A percentile compares a stretch with the other conserved stretches of the same genome.
Evolutionary conservation across 257 asterid genomes (phyloP).

Genomic region (Lithospermum erythrorhizon): DNA sequence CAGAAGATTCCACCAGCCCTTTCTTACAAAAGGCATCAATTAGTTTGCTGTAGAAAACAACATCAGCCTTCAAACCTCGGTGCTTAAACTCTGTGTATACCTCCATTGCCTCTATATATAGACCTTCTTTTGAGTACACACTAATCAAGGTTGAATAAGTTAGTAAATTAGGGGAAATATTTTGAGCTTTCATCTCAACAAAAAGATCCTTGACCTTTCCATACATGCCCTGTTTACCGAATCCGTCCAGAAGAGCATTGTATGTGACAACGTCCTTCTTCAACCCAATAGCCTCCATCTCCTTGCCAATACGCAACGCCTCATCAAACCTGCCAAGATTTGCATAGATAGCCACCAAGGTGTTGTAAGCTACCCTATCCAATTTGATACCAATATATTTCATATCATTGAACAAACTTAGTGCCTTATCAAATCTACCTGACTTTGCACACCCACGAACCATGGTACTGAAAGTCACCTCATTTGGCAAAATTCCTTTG

Average conservation of each 20-base stretch:
- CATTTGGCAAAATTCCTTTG: slow-evolving; percentile 60
- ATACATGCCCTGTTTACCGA: slow-evolving; percentile 80
- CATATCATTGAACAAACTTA: slow-evolving; percentile 78
- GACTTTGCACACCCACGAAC: slow-evolving; percentile 90
- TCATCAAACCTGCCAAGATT: slow-evolving; percentile 82
- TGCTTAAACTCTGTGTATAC: slow-evolving; percentile 62
- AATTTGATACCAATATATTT: slow-evolving; percentile 61
- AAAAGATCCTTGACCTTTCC: slow-evolving; percentile 63
- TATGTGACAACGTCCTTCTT: slow-evolving; percentile 90
- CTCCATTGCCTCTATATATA: slow-evolving; percentile 54
- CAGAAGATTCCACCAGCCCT: slow-evolving; percentile 74
- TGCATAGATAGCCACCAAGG: slow-evolving; percentile 69
- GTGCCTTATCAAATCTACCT: slow-evolving; percentile 55
- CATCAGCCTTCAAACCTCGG: slow-evolving; percentile 82
- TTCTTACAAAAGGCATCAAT: slow-evolving; percentile 89
- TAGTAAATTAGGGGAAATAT: slow-evolving; percentile 59
- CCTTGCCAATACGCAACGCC: slow-evolving; percentile 64
- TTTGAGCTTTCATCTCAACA: slow-evolving; percentile 56
- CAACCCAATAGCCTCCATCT: slow-evolving; percentile 86
- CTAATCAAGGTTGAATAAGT: slow-evolving; percentile 81
- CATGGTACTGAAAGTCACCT: slow-evolving; percentile 82
- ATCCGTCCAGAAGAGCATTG: slow-evolving; percentile 81
- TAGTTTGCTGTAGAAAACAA: slow-evolving; percentile 83
- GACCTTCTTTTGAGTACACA: slow-evolving; percentile 70
- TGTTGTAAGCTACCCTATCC: slow-evolving; percentile 86